phyloP scores from a whole-genome alignment of 139 green algal genomes.

The Trebouxia sp. region DNA sequence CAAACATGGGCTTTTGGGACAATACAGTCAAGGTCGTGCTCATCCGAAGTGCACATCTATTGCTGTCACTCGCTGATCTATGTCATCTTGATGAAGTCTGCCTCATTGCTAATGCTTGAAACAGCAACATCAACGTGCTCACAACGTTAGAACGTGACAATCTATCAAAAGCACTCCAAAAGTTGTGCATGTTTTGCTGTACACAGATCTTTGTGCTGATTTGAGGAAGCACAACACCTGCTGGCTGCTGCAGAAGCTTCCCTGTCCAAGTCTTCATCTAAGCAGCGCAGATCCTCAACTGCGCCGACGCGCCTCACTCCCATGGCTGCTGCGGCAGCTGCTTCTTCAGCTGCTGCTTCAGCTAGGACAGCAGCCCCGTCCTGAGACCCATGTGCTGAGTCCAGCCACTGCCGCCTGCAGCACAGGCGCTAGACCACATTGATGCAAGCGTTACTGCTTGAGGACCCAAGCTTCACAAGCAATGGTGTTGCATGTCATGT shows the following conservation, averaged over 20 bases:
- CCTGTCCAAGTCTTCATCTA: conserved; percentile 56
- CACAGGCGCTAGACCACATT: too few species aligned
- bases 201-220: background rate
- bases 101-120: too few species aligned
- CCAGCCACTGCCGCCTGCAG: conserved; percentile 74
- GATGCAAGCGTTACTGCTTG: too few species aligned
- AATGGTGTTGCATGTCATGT: background rate
- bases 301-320: conserved; percentile 57
- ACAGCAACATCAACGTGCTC: too few species aligned
- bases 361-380: conserved; percentile 73
- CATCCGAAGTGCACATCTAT: too few species aligned
- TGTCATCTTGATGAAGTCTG: too few species aligned
- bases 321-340: conserved; percentile 79
- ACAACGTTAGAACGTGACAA: too few species aligned
- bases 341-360: conserved; percentile 78
- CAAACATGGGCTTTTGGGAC: too few species aligned
- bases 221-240: background rate
- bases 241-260: conserved; percentile 11
- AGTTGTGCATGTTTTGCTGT: background rate
- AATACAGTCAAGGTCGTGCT: too few species aligned
- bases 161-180: too few species aligned
- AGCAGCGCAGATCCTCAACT: conserved; percentile 64
- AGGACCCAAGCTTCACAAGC: background rate
- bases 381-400: conserved; percentile 56
- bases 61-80: too few species aligned